phyloP scores from a whole-genome alignment of 2,329 filamentous ascomycete species.

The Alternaria burnsii region DNA sequence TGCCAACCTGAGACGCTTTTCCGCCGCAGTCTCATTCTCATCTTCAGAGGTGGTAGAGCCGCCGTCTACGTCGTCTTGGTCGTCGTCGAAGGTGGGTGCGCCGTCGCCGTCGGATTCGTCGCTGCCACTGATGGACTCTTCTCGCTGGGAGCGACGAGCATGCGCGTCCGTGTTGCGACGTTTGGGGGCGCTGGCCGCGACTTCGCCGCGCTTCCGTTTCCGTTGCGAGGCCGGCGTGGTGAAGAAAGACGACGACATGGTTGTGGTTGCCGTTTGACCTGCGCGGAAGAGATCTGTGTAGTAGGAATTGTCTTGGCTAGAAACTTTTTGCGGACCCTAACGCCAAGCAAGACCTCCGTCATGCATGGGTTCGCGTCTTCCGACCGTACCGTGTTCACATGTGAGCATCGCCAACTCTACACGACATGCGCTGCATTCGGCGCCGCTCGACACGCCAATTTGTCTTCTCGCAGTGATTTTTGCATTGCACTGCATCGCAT shows the following conservation, averaged over 20 bases:
- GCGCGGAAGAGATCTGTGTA: too few relatives aligned
- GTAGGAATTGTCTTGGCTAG: too few relatives aligned
- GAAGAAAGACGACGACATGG: constrained; percentile 88
- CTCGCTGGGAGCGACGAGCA: constrained; percentile 62
- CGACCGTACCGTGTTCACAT: not conserved
- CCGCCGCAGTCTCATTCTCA: constrained; percentile 87
- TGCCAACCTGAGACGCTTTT: constrained; percentile 84
- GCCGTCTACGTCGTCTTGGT: constrained; percentile 43
- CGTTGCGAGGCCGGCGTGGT: constrained; percentile 85
- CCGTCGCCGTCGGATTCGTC: constrained; percentile 72
- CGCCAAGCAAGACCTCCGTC: not conserved
- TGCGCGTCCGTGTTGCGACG: constrained; percentile 63
- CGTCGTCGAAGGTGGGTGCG: constrained; percentile 50
- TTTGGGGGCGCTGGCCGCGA: constrained; percentile 64
- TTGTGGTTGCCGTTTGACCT: constrained; percentile 19
- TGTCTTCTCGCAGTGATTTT: not conserved
- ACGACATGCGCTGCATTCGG: not conserved
- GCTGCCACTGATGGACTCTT: constrained; percentile 88
- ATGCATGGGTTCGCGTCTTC: not conserved
- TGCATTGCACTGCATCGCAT: not conserved
- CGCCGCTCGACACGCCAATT: not conserved
- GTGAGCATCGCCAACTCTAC: not conserved
- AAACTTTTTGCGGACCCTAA: too few relatives aligned
- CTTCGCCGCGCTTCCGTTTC: constrained; percentile 79
- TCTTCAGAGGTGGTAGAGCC: constrained; percentile 69